Conservation (phyloP, 345 rosid genomes). For the Pseudoturritis turrita region DNA sequence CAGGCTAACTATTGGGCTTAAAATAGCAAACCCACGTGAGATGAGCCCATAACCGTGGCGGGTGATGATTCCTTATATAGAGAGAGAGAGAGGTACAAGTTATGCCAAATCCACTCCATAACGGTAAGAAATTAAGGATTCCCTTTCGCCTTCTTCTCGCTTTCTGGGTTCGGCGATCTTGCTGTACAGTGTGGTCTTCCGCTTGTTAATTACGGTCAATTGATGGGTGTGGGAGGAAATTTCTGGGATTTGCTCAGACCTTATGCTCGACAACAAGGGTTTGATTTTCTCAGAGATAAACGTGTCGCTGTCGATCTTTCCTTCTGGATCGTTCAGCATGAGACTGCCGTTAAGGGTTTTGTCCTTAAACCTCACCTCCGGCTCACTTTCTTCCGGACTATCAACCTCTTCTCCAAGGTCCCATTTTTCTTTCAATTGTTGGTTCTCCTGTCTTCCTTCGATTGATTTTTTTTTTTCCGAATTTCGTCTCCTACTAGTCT, state of each 20-base stretch:
- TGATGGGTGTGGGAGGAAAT: slow-evolving; percentile 86
- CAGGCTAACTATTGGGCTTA: slow-evolving; percentile 6
- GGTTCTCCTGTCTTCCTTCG: not conserved
- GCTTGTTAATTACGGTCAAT: not conserved
- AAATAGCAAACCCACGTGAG: not conserved
- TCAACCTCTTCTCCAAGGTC: slow-evolving; percentile 86
- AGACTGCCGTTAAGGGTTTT: slow-evolving; percentile 54
- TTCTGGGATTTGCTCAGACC: slow-evolving; percentile 89
- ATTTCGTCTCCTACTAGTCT: not conserved
- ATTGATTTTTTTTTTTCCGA: not conserved
- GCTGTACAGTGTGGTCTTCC: not conserved
- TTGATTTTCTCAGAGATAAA: slow-evolving; percentile 61
- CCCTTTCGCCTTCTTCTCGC: not conserved
- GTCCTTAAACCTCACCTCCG: slow-evolving; percentile 62
- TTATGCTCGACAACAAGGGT: slow-evolving; percentile 48
- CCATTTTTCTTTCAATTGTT: not conserved
- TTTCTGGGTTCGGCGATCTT: not conserved
- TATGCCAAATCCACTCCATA: not conserved
- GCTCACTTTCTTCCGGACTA: slow-evolving; percentile 84
- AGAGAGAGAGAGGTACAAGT: not conserved
- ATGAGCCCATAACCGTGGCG: slow-evolving; percentile 8
- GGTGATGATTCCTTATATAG: slow-evolving; percentile 9
- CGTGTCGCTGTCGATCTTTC: slow-evolving; percentile 89
- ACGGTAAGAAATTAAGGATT: slow-evolving; percentile 13
- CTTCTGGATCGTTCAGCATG: slow-evolving; percentile 83